Percentiles rank a stretch among this genome's conserved stretches.
These are phyloP conservation scores for Geosmithia flava DNA, from an alignment of 2,329 filamentous ascomycete species.

Conservation along the genomic window DNA sequence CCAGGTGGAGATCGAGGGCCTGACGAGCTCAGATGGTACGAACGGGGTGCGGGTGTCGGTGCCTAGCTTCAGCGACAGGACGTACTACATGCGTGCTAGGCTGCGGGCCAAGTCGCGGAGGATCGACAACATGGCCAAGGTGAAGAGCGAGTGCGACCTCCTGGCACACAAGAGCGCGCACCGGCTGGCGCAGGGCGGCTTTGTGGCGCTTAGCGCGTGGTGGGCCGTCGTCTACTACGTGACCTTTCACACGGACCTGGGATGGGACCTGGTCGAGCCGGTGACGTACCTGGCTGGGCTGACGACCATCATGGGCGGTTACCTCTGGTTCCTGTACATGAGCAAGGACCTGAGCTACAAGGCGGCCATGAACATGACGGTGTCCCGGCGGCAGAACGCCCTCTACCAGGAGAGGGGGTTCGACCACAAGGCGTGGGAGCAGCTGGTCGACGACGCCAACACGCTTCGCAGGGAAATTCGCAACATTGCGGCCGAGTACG, in stretches of 20 bases:
- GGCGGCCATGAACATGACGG: slow-evolving; percentile 76
- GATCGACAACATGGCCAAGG: slow-evolving; percentile 55
- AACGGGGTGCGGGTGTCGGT: slow-evolving; percentile 65
- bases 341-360: slow-evolving; percentile 82
- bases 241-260: slow-evolving; percentile 60
- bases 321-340: slow-evolving; percentile 89
- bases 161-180: slow-evolving; percentile 69
- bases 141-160: slow-evolving; percentile 73
- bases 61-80: slow-evolving; percentile 82
- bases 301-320: slow-evolving; percentile 75
- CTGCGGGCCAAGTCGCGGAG: slow-evolving; percentile 58
- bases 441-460: slow-evolving; percentile 69
- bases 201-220: slow-evolving; percentile 61
- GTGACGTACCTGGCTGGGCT: slow-evolving; percentile 85
- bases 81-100: slow-evolving; percentile 71
- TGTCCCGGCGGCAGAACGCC: slow-evolving; percentile 62
- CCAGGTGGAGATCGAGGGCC: slow-evolving; percentile 68
- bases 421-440: slow-evolving; percentile 65
- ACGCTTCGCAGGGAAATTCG: slow-evolving; percentile 66
- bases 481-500: slow-evolving; percentile 71
- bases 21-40: slow-evolving; percentile 9
- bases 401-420: slow-evolving; percentile 69
- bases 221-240: slow-evolving; percentile 72
- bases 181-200: slow-evolving; percentile 67
- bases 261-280: slow-evolving; percentile 87